Base-by-base conservation (phyloP, 805 yeast genomes). In the Pichia paraexigua region DNA sequence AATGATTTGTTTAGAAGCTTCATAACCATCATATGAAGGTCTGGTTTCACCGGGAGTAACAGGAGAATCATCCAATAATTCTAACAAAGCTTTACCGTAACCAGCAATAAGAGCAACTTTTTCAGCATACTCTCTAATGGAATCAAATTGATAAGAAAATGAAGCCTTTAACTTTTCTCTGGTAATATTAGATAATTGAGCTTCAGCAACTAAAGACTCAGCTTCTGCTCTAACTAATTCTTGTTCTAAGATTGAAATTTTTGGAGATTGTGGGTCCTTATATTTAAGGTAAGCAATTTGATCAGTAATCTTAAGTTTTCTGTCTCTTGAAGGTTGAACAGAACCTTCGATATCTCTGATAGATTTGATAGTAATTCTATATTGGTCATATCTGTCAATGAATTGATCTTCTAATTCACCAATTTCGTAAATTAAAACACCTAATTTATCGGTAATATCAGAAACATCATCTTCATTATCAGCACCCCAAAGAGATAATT, bases 21-120 rank as follows among this genome's bases (percentile, higher is more conserved):
- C 94, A 68, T 85, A 86, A 60, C 95, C 95, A 63, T 86, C 95
- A 68, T 86, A 86, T 53, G 91, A 85, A 41, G 91, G 85, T 80
- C 94, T 84, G 46, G 92, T 85, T 74, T 87, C 95, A 76, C 95
- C 95, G 53, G 95, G 95, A 53, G 92, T 85, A 48, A 87, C 92
- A 56, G 94, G 87, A 56, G 88, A 73, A 64, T 86, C 94, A 64
- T 87, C 95, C 65, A 87, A 76, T 65, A 87, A 77, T 72, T 86
- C 92, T 65, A 87, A 75, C 53, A 87, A 71, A 32, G 92, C 94
- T 73, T 86, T 86, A 72, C 95, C 95, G 74, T 87, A 86, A 55
- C 94, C 92, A 49, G 95, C 92, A 70, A 88, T 84, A 63, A 87
- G 75, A 51, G 94, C 92, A 60, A 83, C 77, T 71, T 87, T 87